Evolutionary conservation across 2,329 filamentous ascomycete species (phyloP), one percentile per base, ranked within the genome.

Genomic region (Daldinia eschscholtzii): DNA sequence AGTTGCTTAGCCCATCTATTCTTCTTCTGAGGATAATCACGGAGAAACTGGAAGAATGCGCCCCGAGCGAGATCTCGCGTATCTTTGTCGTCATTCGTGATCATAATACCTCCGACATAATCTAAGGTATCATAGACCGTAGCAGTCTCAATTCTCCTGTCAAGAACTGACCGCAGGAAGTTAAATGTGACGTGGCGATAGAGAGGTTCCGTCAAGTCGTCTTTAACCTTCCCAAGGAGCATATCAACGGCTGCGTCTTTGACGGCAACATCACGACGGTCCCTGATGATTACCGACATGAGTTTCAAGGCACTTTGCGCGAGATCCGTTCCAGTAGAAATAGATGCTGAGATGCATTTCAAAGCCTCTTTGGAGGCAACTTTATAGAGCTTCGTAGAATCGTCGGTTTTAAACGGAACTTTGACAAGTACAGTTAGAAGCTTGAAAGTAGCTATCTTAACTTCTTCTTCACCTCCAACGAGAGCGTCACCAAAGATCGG

Each of bases 101-200:
- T 92, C 94, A 98, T 98, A 79, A 98, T 92, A 3, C 88, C 91
- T 53, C 93, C 93, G 33, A 97, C 91, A 75, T 94, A 91, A 78
- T 99, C 96, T 70, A 98, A 87, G 7, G 92, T 91, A 76, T 98
- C 95, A 77, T 99, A 99, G 33, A 99, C 90, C 46, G 92, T 87
- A 0, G 94, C 91, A 6, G 97, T 94, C 75, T 97, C 88, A 48
- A 98, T 86, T 77, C 92, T 95, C 18, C 94, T 89, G 60, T 93
- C 91, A 77, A 99, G 88, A 28, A 98, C 90, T 0, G 93, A 92
- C 46, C 94, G 91, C 65, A 99, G 82, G 80, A 99, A 98, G 76
- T 93, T 97, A 83, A 99, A 99, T 0, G 93, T 96, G 46, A 97
- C 89, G 73, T 97, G 94, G 70, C 97, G 93, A 68, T 94, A 91